Base-by-base conservation (phyloP, 73 alveolate genomes). In the Paramecium caudatum region DNA sequence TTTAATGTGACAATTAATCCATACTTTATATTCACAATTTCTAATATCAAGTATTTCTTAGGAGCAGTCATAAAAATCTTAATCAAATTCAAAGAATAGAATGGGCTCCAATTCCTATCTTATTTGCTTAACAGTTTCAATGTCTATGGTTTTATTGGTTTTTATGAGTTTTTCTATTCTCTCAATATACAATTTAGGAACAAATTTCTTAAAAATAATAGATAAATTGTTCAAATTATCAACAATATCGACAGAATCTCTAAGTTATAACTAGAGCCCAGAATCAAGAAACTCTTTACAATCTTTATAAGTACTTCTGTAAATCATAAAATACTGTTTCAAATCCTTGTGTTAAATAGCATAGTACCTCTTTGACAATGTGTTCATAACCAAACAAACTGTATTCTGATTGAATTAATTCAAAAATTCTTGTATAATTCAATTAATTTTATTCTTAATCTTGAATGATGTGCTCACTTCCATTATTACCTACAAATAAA, bases 1-100 rank as follows among this genome's bases (percentile, higher is more conserved):
- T 33, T 65, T 65, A 4, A 65, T 65, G 16, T 65, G 49, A 65
- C 50, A 13, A 15, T 65, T 65, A 65, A 65, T 65, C 83, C 83
- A 65, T 6, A 65, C 39, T 5, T 65, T 65, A 65, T 65, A 65
- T 33, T 65, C 19, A 27, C 50, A 65, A 32, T 23, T 12, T 36
- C 47, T 33, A 10, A 65, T 30, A 65, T 65, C 83, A n/a, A 65
- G 16, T 8, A 65, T 13, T 65, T 65, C 83, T 36, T 33, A 15
- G 16, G 47, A 36, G 34, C 50, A 30, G 15, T 65, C 83, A 65
- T 65, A 65, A 13, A 10, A 65, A 36, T 30, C 47, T 36, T 65
- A 46, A 13, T 25, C 39, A 0, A 65, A 10, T 13, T 65, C 83
- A 13, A 65, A 32, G 39, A 65, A 65, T 65, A 36, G 8, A 0